Conservation (phyloP, 106 monocot genomes). For the Hemerocallis citrina region DNA sequence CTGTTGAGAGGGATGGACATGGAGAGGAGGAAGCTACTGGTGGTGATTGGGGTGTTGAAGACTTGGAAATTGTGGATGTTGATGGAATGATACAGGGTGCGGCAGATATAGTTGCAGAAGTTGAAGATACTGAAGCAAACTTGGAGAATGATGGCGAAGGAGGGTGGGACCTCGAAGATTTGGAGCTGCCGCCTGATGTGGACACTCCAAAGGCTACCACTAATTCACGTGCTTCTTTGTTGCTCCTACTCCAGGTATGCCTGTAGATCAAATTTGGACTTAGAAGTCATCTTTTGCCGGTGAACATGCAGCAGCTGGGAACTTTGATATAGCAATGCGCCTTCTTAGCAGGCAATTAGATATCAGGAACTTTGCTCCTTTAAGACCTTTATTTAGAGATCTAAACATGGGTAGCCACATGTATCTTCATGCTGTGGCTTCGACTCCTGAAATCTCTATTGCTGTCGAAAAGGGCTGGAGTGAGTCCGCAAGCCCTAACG, state of each 20-base stretch:
- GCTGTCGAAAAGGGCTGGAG: constrained; percentile 61
- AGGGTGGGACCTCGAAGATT: constrained; percentile 67
- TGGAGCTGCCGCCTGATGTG: constrained; percentile 41
- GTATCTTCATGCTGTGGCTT: constrained; percentile 25
- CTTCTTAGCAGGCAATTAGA: constrained; percentile 50
- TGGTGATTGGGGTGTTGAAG: constrained; percentile 36
- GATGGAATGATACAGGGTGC: constrained; percentile 18
- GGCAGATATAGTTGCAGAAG: constrained; percentile 15
- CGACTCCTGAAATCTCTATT: constrained; percentile 25
- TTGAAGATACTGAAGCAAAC: constrained; percentile 21
- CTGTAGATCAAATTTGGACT: constrained; percentile 56
- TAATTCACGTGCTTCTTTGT: constrained; percentile 29
- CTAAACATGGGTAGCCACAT: constrained; percentile 45
- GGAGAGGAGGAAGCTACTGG: constrained; percentile 33
- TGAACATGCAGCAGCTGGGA: constrained; percentile 60
- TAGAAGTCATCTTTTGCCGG: constrained; percentile 59
- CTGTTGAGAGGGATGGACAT: constrained; percentile 5
- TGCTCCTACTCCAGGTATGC: constrained; percentile 42
- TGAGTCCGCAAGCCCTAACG: constrained; percentile 36
- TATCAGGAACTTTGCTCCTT: constrained; percentile 42
- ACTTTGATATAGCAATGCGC: constrained; percentile 49
- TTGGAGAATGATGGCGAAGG: constrained; percentile 30
- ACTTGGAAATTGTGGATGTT: constrained; percentile 25
- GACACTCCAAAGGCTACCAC: constrained; percentile 22
- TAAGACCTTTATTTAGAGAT: constrained; percentile 43